Conservation (phyloP, 2,329 filamentous ascomycete genomes). For the Paraphaeosphaeria minitans region DNA sequence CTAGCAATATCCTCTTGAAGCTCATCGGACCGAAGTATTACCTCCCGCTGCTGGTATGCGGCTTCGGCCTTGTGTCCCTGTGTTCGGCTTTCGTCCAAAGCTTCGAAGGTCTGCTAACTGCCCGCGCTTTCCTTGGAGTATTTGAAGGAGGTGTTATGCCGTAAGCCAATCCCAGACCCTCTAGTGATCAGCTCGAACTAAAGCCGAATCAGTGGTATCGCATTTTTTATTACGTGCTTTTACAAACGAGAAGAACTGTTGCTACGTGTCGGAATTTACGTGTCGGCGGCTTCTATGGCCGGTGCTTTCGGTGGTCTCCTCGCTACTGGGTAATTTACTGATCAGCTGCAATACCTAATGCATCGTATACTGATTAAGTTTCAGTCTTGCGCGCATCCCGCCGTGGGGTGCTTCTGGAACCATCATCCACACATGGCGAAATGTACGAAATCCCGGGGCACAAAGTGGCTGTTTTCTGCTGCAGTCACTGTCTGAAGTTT, state of each 20-base stretch:
- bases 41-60: conserved; percentile 59
- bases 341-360: not conserved
- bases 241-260: conserved; percentile 63
- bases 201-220: conserved; percentile 50
- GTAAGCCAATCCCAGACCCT: conserved; percentile 22
- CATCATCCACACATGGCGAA: conserved; percentile 52
- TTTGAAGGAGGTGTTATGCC: conserved; percentile 65
- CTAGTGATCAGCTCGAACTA: not conserved
- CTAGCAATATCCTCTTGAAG: conserved; percentile 62
- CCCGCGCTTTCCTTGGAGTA: conserved; percentile 58
- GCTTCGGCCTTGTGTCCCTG: conserved; percentile 62
- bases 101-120: conserved; percentile 54
- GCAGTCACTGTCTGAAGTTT: no score
- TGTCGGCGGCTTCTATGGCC: conserved; percentile 60
- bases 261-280: conserved; percentile 62
- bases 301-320: conserved; percentile 64
- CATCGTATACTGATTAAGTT: conserved; percentile 10
- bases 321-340: conserved; percentile 54
- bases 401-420: conserved; percentile 55
- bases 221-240: conserved; percentile 62
- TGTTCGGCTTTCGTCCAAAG: conserved; percentile 60
- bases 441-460: conserved; percentile 8
- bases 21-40: conserved; percentile 58
- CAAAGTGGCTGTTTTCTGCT: no score
- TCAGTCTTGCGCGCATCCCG: conserved; percentile 51